These are phyloP conservation scores for Taxillus chinensis DNA, from an alignment of 164 flowering plant species.

Conservation along the genomic window DNA sequence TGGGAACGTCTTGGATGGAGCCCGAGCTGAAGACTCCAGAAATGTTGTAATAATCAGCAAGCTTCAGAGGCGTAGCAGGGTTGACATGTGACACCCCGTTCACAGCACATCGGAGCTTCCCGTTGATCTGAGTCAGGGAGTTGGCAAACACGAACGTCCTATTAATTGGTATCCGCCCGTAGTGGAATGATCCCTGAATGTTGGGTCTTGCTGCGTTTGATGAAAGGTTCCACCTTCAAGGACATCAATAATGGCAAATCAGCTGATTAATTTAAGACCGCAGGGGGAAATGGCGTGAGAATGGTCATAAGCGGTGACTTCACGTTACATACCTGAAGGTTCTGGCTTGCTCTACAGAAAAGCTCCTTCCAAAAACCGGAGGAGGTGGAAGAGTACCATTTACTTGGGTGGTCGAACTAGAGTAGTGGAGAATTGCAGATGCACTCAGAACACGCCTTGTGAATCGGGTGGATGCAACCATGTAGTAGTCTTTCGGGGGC, in stretches of 20 bases:
- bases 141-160: slow-evolving; percentile 39
- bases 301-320: background rate
- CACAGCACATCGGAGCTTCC: slow-evolving; percentile 51
- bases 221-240: slow-evolving; percentile 59
- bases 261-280: background rate
- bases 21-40: slow-evolving; percentile 34
- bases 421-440: slow-evolving; percentile 38
- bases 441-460: slow-evolving; percentile 24
- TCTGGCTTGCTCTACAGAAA: slow-evolving; percentile 61
- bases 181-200: slow-evolving; percentile 66
- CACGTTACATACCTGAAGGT: slow-evolving; percentile 30
- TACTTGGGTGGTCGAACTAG: slow-evolving; percentile 35
- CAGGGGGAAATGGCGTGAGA: background rate
- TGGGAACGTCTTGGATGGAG: slow-evolving; percentile 29
- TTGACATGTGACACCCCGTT: slow-evolving; percentile 42
- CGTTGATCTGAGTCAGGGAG: slow-evolving; percentile 45
- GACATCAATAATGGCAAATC: background rate
- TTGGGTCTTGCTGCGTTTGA: slow-evolving; percentile 68
- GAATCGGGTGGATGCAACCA: slow-evolving; percentile 58
- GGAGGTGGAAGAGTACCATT: slow-evolving; percentile 40
- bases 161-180: slow-evolving; percentile 34
- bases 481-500: slow-evolving; percentile 50
- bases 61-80: slow-evolving; percentile 59
- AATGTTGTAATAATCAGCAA: slow-evolving; percentile 56
- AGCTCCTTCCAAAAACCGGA: slow-evolving; percentile 18